phyloP scores from a whole-genome alignment of 2,329 filamentous ascomycete species.

The Dothistroma pini region DNA sequence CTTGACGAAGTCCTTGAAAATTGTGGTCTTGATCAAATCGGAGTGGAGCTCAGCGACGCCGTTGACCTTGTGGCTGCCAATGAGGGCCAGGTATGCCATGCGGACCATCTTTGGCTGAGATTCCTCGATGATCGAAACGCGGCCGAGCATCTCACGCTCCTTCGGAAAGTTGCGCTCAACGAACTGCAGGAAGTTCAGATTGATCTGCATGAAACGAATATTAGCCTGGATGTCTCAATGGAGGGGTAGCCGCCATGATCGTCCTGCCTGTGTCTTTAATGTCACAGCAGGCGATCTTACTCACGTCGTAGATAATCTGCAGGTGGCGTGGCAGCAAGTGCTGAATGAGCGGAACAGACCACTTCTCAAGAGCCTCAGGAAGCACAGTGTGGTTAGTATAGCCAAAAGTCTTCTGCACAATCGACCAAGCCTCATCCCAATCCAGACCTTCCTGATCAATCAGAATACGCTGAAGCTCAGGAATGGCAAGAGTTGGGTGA shows the following conservation, averaged over 20 bases:
- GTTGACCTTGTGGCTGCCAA: constrained; percentile 99
- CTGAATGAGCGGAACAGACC: constrained; percentile 90
- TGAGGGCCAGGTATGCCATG: constrained; percentile 93
- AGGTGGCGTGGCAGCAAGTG: constrained; percentile 90
- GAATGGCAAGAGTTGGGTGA: constrained; percentile 92
- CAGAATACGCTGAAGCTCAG: constrained; percentile 90
- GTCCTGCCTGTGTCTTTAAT: background rate
- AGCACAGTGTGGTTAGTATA: constrained; percentile 99
- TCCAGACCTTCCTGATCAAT: constrained; percentile 84
- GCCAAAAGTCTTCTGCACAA: constrained; percentile 65
- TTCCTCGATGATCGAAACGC: constrained; percentile 98
- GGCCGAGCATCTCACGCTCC: constrained; percentile 76
- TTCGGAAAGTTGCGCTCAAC: constrained; percentile 90
- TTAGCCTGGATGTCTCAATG: background rate
- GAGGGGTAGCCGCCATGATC: too few relatives aligned
- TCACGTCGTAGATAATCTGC: constrained; percentile 81
- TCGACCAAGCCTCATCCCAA: constrained; percentile 89
- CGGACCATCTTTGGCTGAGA: constrained; percentile 96
- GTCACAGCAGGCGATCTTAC: background rate
- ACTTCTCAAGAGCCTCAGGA: constrained; percentile 95
- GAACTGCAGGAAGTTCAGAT: constrained; percentile 83
- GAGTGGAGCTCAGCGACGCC: constrained; percentile 97
- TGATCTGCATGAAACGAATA: constrained; percentile 60
- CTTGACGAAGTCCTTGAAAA: constrained; percentile 97
- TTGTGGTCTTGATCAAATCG: constrained; percentile 97